These are phyloP conservation scores for Tolypocladium inflatum DNA, from an alignment of 2,329 filamentous ascomycete genomes.

Conservation along the genomic window DNA sequence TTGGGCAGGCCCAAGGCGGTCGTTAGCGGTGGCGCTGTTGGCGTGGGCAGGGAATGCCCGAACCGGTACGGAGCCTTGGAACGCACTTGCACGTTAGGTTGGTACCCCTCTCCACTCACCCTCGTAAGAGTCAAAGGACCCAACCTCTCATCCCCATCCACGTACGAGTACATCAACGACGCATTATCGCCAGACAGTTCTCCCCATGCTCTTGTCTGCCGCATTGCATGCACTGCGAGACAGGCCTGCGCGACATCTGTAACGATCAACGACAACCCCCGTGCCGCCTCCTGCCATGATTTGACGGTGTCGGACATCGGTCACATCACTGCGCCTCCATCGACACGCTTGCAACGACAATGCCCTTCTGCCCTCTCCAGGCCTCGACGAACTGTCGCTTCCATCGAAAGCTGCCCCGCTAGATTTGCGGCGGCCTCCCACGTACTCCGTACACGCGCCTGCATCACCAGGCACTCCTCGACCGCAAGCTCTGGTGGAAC, in stretches of 20 bases:
- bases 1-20: not conserved
- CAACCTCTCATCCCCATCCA: not conserved
- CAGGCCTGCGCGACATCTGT: not conserved
- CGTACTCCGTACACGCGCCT: not conserved
- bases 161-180: not conserved
- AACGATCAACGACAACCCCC: not conserved
- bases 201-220: not conserved
- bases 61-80: not conserved
- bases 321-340: not conserved
- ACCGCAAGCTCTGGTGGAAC: not conserved
- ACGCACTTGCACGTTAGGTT: not conserved
- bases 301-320: not conserved
- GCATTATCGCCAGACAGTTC: not conserved
- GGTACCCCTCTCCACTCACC: not conserved
- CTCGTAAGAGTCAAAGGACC: not conserved
- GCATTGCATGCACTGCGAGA: not conserved
- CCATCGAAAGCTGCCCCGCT: not conserved
- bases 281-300: not conserved
- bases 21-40: not conserved
- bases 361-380: conserved; percentile 1
- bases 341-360: conserved; percentile 1
- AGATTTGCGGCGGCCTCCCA: not conserved
- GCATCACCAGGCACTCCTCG: not conserved
- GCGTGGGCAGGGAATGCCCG: not conserved
- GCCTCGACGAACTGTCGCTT: conserved; percentile 2